Evolutionary conservation across 495 filamentous ascomycete genomes (phyloP), one percentile per base, ranked within the genome.

Genomic region (Hyaloscypha hepaticicola): DNA sequence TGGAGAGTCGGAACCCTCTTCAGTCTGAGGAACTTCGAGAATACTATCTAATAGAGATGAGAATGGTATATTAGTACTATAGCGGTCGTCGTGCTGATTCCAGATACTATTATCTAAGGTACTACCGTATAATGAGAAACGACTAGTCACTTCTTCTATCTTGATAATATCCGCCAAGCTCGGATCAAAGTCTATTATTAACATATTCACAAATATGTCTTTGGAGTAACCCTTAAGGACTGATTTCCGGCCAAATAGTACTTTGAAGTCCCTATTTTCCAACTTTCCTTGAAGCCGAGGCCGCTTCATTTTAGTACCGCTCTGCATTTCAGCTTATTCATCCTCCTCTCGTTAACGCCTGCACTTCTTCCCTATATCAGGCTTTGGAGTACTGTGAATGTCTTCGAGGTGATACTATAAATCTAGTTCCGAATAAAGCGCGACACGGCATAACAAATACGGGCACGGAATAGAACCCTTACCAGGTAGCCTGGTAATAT

Each of bases 301-400:
- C 65, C 60, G 60, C 38, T 58, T 67, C 25, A 4, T 60, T n/a
- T 58, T 64, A 62, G 58, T 49, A 61, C 34, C 49, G 49, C 52
- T 29, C 33, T 21, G 58, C 22, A 24, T 62, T 67, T 63, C 65
- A 49, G 49, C 65, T 61, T 34, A 24, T 53, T 63, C 49, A 61
- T 52, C 65, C 45, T 58, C 41, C 45, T 67, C 45, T 33, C 33
- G 26, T 33, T 60, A 24, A 60, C 33, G 33, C 61, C 61, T n/a
- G 57, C 49, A 49, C 65, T 67, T 67, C 60, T 55, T 67, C 60
- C 49, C 0, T 55, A 33, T 49, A 58, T 58, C 55, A 38, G 29
- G 65, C 59, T 62, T 63, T 29, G 55, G 28, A 67, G 58, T 63
- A 61, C 65, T 67, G n/a, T 67, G 28, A 27, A 63, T 63, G 38